Evolutionary conservation across 2,329 filamentous ascomycete genomes (phyloP).

Genomic region (Plenodomus lindquistii): DNA sequence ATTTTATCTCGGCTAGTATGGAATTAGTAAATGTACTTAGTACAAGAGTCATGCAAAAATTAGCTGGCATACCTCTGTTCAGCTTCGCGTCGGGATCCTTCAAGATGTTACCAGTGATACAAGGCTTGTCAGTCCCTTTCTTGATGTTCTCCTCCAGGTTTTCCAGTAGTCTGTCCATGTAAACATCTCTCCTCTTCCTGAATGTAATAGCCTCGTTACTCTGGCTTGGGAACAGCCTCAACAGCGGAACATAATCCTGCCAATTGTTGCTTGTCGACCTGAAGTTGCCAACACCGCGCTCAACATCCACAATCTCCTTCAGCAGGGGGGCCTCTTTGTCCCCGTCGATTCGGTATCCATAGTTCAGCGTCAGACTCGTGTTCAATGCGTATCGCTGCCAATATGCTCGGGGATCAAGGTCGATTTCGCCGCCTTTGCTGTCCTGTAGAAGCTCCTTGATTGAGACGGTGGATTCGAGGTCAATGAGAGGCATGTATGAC

Average conservation of each 20-base stretch:
- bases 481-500: slow-evolving; percentile 80
- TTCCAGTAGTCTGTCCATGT: slow-evolving; percentile 62
- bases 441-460: slow-evolving; percentile 73
- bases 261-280: slow-evolving; percentile 80
- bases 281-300: slow-evolving; percentile 75
- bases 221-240: slow-evolving; percentile 66
- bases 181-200: slow-evolving; percentile 69
- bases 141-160: slow-evolving; percentile 65
- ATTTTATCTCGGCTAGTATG: slow-evolving; percentile 70
- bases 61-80: slow-evolving; percentile 58
- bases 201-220: slow-evolving; percentile 68
- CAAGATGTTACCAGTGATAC: slow-evolving; percentile 70
- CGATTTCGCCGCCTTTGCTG: slow-evolving; percentile 62
- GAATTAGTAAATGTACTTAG: slow-evolving; percentile 7
- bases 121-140: slow-evolving; percentile 67
- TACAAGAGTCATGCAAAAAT: neutral
- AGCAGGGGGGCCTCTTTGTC: slow-evolving; percentile 69
- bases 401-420: slow-evolving; percentile 73
- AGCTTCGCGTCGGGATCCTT: slow-evolving; percentile 72
- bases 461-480: slow-evolving; percentile 72
- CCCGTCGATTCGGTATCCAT: slow-evolving; percentile 75
- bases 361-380: slow-evolving; percentile 76
- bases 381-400: slow-evolving; percentile 78
- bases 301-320: slow-evolving; percentile 74
- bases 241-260: slow-evolving; percentile 80